Evolutionary conservation across 1,139 yeast genomes (phyloP).

Genomic region (Yamadazyma sp.): DNA sequence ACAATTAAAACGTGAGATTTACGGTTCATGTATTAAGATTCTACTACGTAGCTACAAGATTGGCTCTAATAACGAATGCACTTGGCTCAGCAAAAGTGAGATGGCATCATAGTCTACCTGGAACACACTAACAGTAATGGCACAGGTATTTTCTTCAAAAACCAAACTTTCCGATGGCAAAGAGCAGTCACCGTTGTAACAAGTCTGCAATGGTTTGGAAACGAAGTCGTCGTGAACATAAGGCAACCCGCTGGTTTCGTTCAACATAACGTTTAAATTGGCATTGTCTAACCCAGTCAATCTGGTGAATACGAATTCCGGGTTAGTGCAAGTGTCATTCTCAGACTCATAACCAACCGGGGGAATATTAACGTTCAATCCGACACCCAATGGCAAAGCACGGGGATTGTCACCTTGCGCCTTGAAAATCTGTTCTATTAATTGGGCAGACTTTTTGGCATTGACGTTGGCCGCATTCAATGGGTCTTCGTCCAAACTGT

Average conservation of each 20-base stretch:
- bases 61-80: conserved; percentile 4
- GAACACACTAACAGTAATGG: conserved; percentile 38
- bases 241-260: conserved; percentile 19
- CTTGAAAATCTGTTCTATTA: conserved; percentile 32
- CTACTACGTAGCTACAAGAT: too few relatives aligned
- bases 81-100: conserved; percentile 23
- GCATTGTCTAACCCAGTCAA: conserved; percentile 33
- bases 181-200: conserved; percentile 35
- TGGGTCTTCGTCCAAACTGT: conserved; percentile 32
- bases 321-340: conserved; percentile 32
- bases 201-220: conserved; percentile 23
- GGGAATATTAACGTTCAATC: conserved; percentile 44
- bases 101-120: conserved; percentile 45
- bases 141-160: conserved; percentile 22
- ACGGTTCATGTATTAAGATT: too few relatives aligned
- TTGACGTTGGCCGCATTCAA: conserved; percentile 36
- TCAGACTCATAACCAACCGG: conserved; percentile 33
- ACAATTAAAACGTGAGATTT: too few relatives aligned
- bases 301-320: conserved; percentile 37
- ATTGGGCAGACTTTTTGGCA: conserved; percentile 30
- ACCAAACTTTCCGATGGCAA: conserved; percentile 36
- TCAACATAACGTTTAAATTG: conserved; percentile 30
- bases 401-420: conserved; percentile 29
- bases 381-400: conserved; percentile 41
- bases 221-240: conserved; percentile 16